phyloP scores from a whole-genome alignment of 495 filamentous ascomycete species.

The Hyphodiscus hymeniophilus region DNA sequence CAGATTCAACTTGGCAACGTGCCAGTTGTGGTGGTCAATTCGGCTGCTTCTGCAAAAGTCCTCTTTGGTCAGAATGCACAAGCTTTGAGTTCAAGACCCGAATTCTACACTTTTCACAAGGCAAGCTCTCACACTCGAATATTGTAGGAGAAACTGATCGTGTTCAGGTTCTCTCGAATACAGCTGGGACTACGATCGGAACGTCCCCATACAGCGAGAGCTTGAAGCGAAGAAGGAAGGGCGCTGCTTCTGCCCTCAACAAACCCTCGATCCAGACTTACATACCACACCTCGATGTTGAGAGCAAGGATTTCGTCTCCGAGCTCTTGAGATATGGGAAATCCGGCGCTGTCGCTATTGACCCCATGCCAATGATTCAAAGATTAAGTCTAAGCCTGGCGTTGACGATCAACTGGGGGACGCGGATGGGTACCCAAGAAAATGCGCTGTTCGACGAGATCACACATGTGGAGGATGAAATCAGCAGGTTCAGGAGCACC shows the following conservation, averaged over 20 bases:
- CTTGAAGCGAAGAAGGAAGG: conserved; percentile 55
- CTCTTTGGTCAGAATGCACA: conserved; percentile 49
- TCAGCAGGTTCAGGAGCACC: conserved; percentile 50
- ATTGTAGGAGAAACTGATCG: not conserved
- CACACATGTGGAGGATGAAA: conserved; percentile 51
- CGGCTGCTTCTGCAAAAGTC: conserved; percentile 44
- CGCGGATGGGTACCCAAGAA: conserved; percentile 47
- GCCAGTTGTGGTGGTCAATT: conserved; percentile 53
- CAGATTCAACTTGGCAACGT: conserved; percentile 59
- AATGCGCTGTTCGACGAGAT: conserved; percentile 54
- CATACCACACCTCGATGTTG: conserved; percentile 50
- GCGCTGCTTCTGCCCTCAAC: conserved; percentile 54
- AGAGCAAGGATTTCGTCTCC: conserved; percentile 49
- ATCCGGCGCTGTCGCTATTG: conserved; percentile 41
- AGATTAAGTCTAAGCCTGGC: conserved; percentile 47
- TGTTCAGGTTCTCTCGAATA: conserved; percentile 49
- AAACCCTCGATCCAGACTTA: conserved; percentile 53
- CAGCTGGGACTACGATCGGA: conserved; percentile 58
- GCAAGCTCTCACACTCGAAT: conserved; percentile 23
- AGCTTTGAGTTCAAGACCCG: conserved; percentile 50
- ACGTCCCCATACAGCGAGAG: conserved; percentile 56
- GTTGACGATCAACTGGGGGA: conserved; percentile 56
- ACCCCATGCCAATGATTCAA: conserved; percentile 55
- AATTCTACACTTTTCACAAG: conserved; percentile 60
- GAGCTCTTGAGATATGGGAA: conserved; percentile 50